phyloP scores from a whole-genome alignment of 2,329 filamentous ascomycete genomes.

The Exophiala bonariae region DNA sequence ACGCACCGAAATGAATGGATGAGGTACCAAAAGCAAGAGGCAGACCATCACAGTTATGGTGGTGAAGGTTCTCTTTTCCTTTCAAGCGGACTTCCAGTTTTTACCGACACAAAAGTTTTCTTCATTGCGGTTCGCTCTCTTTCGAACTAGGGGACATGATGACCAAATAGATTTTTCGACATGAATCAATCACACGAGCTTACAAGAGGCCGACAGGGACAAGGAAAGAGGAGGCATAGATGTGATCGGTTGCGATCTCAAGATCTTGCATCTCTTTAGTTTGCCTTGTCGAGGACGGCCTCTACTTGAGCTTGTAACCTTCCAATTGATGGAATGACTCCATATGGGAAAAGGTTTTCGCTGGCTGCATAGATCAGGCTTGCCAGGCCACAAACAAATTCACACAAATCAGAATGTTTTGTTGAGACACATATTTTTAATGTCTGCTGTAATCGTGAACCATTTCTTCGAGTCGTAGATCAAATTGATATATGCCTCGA shows the following conservation, averaged over 20 bases:
- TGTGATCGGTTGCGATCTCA: conserved; percentile 14
- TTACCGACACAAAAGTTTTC: conserved; percentile 26
- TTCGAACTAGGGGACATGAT: conserved; percentile 27
- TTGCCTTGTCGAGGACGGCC: conserved; percentile 3
- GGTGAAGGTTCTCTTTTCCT: not conserved
- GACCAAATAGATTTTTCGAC: conserved; percentile 29
- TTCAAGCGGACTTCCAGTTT: conserved; percentile 12
- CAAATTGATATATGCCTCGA: too few species aligned
- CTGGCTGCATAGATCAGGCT: conserved; percentile 27
- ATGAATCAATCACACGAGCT: conserved; percentile 25
- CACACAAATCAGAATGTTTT: too few species aligned
- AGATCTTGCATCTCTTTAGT: conserved; percentile 9
- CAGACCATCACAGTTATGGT: conserved; percentile 6
- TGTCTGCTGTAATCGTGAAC: too few species aligned
- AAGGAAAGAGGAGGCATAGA: too few species aligned
- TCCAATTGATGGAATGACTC: conserved; percentile 2
- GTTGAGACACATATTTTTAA: too few species aligned
- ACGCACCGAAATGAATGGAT: conserved; percentile 16
- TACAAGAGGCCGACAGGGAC: conserved; percentile 12
- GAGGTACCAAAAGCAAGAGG: conserved; percentile 8
- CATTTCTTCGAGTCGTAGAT: too few species aligned
- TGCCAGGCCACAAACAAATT: conserved; percentile 20
- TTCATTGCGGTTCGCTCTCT: conserved; percentile 23
- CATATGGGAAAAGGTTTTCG: conserved; percentile 24
- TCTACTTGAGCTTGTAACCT: conserved; percentile 4